Evolutionary conservation across 2,329 filamentous ascomycete genomes (phyloP).

Genomic region (Sporothrix brasiliensis): DNA sequence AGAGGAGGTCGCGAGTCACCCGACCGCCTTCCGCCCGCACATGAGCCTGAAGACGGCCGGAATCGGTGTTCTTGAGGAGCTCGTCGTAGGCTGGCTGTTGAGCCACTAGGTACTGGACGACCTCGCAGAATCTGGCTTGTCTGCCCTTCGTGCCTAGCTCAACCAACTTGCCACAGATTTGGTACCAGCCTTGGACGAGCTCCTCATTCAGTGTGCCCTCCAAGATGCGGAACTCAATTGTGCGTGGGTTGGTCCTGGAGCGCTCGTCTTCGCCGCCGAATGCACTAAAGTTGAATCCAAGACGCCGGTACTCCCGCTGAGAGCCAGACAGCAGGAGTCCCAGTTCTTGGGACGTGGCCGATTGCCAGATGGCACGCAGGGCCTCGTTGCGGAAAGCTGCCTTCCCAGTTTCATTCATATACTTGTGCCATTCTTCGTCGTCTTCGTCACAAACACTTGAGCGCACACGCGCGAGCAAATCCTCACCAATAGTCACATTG

Average conservation of each 20-base stretch:
- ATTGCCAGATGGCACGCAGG: conserved; percentile 41
- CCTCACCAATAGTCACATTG: conserved; percentile 25
- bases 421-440: conserved; percentile 35
- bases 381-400: conserved; percentile 36
- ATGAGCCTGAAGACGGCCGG: background rate
- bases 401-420: conserved; percentile 32
- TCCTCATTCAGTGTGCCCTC: conserved; percentile 43
- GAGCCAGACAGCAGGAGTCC: conserved; percentile 45
- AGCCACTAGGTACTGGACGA: conserved; percentile 32
- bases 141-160: conserved; percentile 38
- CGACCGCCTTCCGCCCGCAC: background rate
- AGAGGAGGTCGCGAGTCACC: conserved; percentile 23
- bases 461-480: conserved; percentile 25
- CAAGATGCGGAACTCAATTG: conserved; percentile 47
- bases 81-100: conserved; percentile 32
- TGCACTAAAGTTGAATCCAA: conserved; percentile 49
- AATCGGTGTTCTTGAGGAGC: background rate
- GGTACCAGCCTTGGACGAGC: conserved; percentile 44
- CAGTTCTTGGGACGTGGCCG: conserved; percentile 40
- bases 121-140: conserved; percentile 29
- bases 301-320: conserved; percentile 42
- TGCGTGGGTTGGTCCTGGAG: conserved; percentile 43
- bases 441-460: conserved; percentile 15
- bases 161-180: conserved; percentile 43
- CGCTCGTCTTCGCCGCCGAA: conserved; percentile 46